Conservation (phyloP, 306 rosid species). For the Quercus bicolor region DNA sequence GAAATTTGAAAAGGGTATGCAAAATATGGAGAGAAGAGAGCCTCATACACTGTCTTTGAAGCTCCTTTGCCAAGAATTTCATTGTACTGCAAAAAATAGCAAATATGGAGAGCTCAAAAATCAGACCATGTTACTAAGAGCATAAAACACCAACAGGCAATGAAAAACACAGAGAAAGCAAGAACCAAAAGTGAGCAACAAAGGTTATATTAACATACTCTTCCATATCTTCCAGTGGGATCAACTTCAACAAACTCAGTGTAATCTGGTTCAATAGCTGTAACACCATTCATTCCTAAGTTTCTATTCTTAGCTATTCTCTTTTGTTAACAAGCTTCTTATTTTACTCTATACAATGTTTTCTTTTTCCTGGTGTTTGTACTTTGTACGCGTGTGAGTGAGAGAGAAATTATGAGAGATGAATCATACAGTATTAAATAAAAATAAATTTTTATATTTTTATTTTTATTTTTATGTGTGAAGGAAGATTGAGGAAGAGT, state of each 20-base stretch:
- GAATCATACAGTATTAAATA: neutral
- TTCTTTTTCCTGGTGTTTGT: slow-evolving; percentile 4
- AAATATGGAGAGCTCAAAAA: slow-evolving; percentile 4
- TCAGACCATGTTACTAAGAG: neutral
- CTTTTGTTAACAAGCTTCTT: slow-evolving; percentile 12
- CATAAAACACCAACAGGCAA: slow-evolving; percentile 8
- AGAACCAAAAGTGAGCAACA: neutral
- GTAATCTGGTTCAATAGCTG: slow-evolving; percentile 40
- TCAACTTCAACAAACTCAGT: slow-evolving; percentile 86
- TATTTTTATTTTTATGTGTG: slow-evolving; percentile 29
- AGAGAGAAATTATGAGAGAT: slow-evolving; percentile 21
- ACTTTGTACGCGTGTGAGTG: neutral
- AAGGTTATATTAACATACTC: slow-evolving; percentile 43
- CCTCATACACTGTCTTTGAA: slow-evolving; percentile 82
- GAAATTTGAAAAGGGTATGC: slow-evolving; percentile 12
- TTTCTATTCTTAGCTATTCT: slow-evolving; percentile 3
- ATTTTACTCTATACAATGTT: neutral
- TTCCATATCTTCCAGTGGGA: slow-evolving; percentile 98
- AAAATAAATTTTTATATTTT: neutral
- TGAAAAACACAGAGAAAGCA: neutral
- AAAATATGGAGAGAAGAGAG: slow-evolving; percentile 17
- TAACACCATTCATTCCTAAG: slow-evolving; percentile 63
- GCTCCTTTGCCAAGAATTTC: slow-evolving; percentile 99
- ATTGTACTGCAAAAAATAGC: slow-evolving; percentile 51
- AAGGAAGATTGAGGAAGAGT: neutral